phyloP scores from a whole-genome alignment of 768 basidiomycete species.

The Gymnopilus junonius region DNA sequence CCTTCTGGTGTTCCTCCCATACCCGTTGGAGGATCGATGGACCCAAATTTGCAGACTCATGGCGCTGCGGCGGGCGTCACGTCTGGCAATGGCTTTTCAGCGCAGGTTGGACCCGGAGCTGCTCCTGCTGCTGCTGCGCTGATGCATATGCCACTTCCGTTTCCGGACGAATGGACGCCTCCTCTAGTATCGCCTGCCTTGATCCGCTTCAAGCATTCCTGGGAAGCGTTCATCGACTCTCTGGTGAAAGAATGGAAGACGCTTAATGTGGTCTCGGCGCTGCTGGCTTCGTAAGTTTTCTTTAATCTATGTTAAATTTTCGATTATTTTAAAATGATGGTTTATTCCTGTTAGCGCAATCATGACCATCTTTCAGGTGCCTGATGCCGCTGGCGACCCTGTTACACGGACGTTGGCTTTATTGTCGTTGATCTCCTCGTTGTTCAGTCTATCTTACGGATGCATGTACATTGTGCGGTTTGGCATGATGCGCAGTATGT shows the following conservation, averaged over 20 bases:
- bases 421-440: conserved; percentile 64
- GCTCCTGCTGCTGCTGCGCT: conserved; percentile 20
- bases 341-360: conserved; percentile 54
- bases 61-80: conserved; percentile 25
- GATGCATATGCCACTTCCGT: conserved; percentile 41
- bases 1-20: background rate
- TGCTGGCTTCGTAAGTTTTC: conserved; percentile 48
- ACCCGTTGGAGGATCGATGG: background rate
- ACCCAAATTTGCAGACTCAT: background rate
- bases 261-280: conserved; percentile 70
- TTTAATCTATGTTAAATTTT: background rate
- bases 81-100: conserved; percentile 29
- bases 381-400: conserved; percentile 57
- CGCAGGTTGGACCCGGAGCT: conserved; percentile 25
- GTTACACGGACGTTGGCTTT: conserved; percentile 65
- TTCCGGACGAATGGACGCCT: conserved; percentile 58
- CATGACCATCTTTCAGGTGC: conserved; percentile 68
- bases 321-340: background rate
- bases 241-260: conserved; percentile 80
- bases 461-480: conserved; percentile 78
- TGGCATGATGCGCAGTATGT: conserved; percentile 73
- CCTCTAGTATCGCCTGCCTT: conserved; percentile 65
- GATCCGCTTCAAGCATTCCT: conserved; percentile 64
- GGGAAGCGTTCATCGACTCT: conserved; percentile 76
- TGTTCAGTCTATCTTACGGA: conserved; percentile 75